Evolutionary conservation across 495 filamentous ascomycete species (phyloP).

Genomic region (Poronia punctata): DNA sequence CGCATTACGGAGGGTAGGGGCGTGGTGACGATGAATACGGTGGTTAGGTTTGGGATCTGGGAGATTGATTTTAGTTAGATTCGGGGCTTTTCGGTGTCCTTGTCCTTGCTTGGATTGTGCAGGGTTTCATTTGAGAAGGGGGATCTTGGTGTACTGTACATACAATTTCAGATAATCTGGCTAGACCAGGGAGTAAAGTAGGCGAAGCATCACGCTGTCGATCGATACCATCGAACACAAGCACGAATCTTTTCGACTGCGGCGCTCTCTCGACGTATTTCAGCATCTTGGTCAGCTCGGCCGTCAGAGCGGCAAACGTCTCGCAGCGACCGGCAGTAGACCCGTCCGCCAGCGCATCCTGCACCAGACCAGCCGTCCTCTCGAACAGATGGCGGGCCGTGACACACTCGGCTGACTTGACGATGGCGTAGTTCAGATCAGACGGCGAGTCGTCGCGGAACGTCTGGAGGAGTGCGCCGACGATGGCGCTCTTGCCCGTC

Average conservation of each 20-base stretch:
- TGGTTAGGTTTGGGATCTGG: conserved; percentile 74
- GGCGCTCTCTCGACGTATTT: conserved; percentile 33
- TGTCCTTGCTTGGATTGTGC: background rate
- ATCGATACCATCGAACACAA: conserved; percentile 91
- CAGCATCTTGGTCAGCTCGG: conserved; percentile 56
- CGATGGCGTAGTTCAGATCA: conserved; percentile 55
- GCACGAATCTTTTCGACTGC: conserved; percentile 51
- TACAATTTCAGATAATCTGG: conserved; percentile 70
- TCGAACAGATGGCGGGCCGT: conserved; percentile 84
- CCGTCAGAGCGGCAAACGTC: conserved; percentile 63
- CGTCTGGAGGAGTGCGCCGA: conserved; percentile 50
- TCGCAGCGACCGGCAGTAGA: conserved; percentile 55
- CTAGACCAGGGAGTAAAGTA: conserved; percentile 77
- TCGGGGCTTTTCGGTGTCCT: background rate
- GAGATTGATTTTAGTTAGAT: conserved; percentile 12
- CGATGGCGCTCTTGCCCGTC: conserved; percentile 80
- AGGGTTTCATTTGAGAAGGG: background rate
- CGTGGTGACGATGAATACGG: conserved; percentile 68
- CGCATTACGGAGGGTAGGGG: conserved; percentile 68
- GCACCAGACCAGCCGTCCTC: conserved; percentile 47
- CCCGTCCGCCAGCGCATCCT: conserved; percentile 42
- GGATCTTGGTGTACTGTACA: conserved; percentile 19
- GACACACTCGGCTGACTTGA: conserved; percentile 80
- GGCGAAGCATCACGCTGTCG: conserved; percentile 70
- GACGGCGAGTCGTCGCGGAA: conserved; percentile 5